Evolutionary conservation across 768 basidiomycete species (phyloP).

Genomic region (Tylopilus intermedius): DNA sequence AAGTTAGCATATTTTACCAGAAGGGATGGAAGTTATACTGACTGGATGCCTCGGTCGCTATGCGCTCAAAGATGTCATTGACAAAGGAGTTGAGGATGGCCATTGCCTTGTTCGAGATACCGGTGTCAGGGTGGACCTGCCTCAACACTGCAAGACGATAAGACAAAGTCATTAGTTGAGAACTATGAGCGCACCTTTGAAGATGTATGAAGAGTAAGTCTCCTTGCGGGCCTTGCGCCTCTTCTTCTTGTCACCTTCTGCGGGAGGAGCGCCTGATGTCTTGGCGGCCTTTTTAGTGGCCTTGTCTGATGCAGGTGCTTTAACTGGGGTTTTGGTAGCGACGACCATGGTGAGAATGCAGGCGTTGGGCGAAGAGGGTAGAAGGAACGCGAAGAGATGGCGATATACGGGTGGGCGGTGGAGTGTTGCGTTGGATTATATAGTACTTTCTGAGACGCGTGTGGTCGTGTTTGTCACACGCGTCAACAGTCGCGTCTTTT

Average conservation of each 20-base stretch:
- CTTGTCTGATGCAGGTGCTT: slow-evolving; percentile 50
- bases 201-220: slow-evolving; percentile 91
- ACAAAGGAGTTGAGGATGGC: slow-evolving; percentile 95
- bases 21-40: slow-evolving; percentile 19
- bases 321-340: slow-evolving; percentile 68
- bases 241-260: slow-evolving; percentile 77
- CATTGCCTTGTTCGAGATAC: slow-evolving; percentile 99
- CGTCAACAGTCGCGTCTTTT: slow-evolving; percentile 18
- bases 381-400: slow-evolving; percentile 1
- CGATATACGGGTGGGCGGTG: slow-evolving; percentile 7
- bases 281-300: slow-evolving; percentile 74
- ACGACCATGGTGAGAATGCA: slow-evolving; percentile 43
- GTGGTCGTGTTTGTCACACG: slow-evolving; percentile 34
- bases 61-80: slow-evolving; percentile 93
- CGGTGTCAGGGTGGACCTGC: slow-evolving; percentile 97
- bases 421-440: slow-evolving; percentile 9
- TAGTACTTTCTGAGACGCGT: slow-evolving; percentile 28
- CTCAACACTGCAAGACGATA: slow-evolving; percentile 66
- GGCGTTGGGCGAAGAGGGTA: slow-evolving; percentile 4
- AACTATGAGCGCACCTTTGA: slow-evolving; percentile 55
- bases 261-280: slow-evolving; percentile 42
- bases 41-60: slow-evolving; percentile 88
- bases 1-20: slow-evolving; percentile 33
- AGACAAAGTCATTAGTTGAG: neutral
- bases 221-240: slow-evolving; percentile 83